Evolutionary conservation across 2,329 filamentous ascomycete species (phyloP), one percentile per base, ranked within the genome.

Genomic region (Aspergillus alliaceus): DNA sequence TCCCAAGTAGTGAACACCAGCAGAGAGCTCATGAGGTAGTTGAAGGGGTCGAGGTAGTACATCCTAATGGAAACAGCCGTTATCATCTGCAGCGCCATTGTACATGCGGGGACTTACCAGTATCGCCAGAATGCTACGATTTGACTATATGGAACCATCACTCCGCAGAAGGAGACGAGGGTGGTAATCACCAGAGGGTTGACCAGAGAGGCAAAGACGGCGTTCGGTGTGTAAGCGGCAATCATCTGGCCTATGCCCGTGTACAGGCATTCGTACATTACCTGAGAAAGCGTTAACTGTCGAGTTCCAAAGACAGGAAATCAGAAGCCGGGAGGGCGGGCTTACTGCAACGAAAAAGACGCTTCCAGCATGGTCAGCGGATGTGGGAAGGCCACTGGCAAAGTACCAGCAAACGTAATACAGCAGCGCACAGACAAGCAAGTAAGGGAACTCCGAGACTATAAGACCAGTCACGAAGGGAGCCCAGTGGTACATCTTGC

Each of bases 401-500:
- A 82, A 92, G 74, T 92, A 92, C 87, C 88, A 92, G 1, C 89
- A 77, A 0, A 84, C 75, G 78, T 82, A 92, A 77, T 91, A 91
- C 3, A 91, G 71, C 0, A 87, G 77, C 0, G 80, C 83, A 4
- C 82, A 81, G 20, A 90, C 66, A 60, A 89, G 80, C 0, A 88
- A 84, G 44, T 84, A 83, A 0, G 89, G 89, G n/a, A 92, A 83
- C 67, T 92, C 89, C 4, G 82, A 84, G 1, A 91, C 76, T 4
- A 91, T 80, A 57, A 88, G 84, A 0, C 87, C 87, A 0, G 86
- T 88, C 57, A 82, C 83, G 68, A 91, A 91, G 0, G 89, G 86
- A n/a, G 86, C 74, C 86, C 88, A 91, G 24, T 85, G 85, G 72
- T 92, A 92, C 62, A 90, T 90, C 22, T 87, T 82, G 0, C 84